Conservation (phyloP, 116 monocot species). For the Cymodocea nodosa region DNA sequence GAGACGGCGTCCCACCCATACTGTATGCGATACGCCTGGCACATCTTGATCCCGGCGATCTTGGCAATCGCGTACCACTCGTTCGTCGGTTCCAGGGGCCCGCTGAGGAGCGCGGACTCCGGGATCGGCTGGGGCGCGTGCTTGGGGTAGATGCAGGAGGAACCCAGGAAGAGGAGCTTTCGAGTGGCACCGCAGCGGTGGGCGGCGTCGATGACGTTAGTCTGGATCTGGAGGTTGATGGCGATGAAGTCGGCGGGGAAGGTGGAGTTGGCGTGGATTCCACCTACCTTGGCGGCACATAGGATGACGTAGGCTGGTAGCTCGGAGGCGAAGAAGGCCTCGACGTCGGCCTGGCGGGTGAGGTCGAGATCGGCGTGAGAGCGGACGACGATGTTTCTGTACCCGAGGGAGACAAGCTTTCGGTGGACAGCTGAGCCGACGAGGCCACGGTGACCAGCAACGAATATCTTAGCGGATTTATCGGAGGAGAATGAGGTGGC, state of each 20-base stretch:
- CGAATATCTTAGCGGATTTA: constrained; percentile 55
- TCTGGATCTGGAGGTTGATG: constrained; percentile 89
- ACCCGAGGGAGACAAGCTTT: constrained; percentile 30
- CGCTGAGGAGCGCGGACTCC: constrained; percentile 62
- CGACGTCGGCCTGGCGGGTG: constrained; percentile 65
- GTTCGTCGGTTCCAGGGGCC: constrained; percentile 78
- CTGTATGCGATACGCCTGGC: constrained; percentile 76
- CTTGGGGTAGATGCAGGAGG: constrained; percentile 90
- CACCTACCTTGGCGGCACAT: constrained; percentile 83
- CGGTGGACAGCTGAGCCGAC: constrained; percentile 55
- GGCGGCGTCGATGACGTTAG: constrained; percentile 78
- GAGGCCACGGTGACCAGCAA: constrained; percentile 59
- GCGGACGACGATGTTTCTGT: constrained; percentile 38
- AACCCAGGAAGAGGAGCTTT: constrained; percentile 81
- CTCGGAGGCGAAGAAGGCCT: constrained; percentile 57
- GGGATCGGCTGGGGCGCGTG: constrained; percentile 86
- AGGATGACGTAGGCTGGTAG: constrained; percentile 55
- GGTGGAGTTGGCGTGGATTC: constrained; percentile 75
- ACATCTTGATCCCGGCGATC: constrained; percentile 94
- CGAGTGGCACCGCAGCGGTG: constrained; percentile 26
- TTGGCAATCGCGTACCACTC: constrained; percentile 95
- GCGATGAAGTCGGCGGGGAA: constrained; percentile 88
- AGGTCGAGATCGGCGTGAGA: constrained; percentile 57
- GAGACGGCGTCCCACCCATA: constrained; percentile 62
- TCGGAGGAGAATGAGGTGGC: constrained; percentile 46